phyloP scores from a whole-genome alignment of 805 yeast species.

The Komagataella pastoris region DNA sequence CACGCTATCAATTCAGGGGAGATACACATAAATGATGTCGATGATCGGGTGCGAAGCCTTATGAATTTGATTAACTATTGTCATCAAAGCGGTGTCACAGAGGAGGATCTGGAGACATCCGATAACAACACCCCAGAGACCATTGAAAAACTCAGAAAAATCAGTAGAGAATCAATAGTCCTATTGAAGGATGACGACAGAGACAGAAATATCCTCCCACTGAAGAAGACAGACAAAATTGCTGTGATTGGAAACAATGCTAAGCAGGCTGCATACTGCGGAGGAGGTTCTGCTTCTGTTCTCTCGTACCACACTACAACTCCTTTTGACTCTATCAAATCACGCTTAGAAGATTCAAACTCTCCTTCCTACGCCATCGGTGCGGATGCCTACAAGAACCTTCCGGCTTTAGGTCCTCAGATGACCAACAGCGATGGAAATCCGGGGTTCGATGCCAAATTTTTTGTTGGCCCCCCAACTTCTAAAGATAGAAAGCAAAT shows the following conservation, averaged over 20 bases:
- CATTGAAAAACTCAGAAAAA: constrained; percentile 23
- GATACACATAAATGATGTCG: constrained; percentile 24
- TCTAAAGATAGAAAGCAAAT: constrained; percentile 11
- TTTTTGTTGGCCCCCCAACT: constrained; percentile 12
- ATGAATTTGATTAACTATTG: constrained; percentile 32
- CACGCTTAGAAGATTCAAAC: constrained; percentile 6
- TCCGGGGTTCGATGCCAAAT: constrained; percentile 12
- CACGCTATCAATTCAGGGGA: constrained; percentile 29
- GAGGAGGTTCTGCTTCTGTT: constrained; percentile 52
- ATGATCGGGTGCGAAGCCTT: constrained; percentile 34
- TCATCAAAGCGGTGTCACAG: constrained; percentile 26
- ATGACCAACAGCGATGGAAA: constrained; percentile 7
- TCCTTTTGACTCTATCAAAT: constrained; percentile 31
- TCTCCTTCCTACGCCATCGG: constrained; percentile 20
- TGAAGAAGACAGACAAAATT: constrained; percentile 23
- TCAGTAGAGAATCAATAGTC: constrained; percentile 41
- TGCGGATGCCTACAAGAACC: constrained; percentile 18
- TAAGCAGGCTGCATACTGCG: constrained; percentile 32
- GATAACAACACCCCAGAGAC: constrained; percentile 35
- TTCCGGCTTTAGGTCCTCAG: constrained; percentile 19
- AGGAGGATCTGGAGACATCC: constrained; percentile 20
- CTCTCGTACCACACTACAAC: constrained; percentile 32
- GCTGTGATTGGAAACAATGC: constrained; percentile 54
- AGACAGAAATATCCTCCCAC: constrained; percentile 28
- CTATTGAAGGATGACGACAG: constrained; percentile 32